Evolutionary conservation across 176 grass and related monocot species (phyloP).

Genomic region (Ensete ventricosum): DNA sequence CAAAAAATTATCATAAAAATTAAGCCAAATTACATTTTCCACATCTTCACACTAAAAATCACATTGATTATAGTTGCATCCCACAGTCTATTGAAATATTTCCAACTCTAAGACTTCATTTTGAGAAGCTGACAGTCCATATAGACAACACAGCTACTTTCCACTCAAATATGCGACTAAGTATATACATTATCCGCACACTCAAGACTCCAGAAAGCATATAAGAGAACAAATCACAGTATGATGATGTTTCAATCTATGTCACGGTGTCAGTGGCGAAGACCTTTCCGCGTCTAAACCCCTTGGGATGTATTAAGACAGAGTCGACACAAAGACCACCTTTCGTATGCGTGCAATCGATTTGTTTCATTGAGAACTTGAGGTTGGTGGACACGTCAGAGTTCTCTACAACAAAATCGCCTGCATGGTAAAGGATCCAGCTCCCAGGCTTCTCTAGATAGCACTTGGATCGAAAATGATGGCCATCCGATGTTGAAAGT

Average conservation of each 20-base stretch:
- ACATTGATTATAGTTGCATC: not conserved
- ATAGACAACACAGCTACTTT: not conserved
- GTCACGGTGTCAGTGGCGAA: not conserved
- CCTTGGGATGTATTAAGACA: conserved; percentile 1
- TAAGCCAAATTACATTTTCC: not conserved
- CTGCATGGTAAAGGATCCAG: conserved; percentile 6
- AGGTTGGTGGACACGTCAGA: conserved; percentile 1
- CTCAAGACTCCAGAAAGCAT: not conserved
- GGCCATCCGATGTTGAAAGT: not conserved
- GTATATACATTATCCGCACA: not conserved
- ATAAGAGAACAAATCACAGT: not conserved
- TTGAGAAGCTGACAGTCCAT: not conserved
- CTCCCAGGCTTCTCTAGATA: not conserved
- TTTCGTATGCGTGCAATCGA: conserved; percentile 5
- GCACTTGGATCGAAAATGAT: not conserved
- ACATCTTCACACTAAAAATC: not conserved
- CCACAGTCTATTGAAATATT: not conserved
- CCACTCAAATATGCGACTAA: not conserved
- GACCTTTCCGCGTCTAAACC: not conserved
- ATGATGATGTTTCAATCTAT: not conserved
- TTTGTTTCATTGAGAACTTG: conserved; percentile 6
- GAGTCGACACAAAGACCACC: conserved; percentile 5
- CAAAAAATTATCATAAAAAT: not conserved
- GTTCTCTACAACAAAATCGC: not conserved
- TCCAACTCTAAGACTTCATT: not conserved